Percentiles rank a stretch among this genome's conserved stretches.
Evolutionary conservation across 2,329 filamentous ascomycete genomes (phyloP).

Genomic region (Ramichloridium luteum): DNA sequence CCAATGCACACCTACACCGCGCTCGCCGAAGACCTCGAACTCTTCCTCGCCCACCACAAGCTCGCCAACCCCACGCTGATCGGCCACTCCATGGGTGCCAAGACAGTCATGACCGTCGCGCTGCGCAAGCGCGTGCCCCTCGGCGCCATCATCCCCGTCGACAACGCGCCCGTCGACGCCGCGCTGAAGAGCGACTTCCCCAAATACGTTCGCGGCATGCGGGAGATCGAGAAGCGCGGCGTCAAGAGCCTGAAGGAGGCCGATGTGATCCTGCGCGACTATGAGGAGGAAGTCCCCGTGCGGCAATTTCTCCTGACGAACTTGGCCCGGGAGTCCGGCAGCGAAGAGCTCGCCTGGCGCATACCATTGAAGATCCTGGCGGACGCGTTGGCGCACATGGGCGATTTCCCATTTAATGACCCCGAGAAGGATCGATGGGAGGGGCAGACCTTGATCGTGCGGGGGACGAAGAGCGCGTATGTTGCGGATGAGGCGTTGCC

Average conservation of each 20-base stretch:
- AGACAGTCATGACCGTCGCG: constrained; percentile 79
- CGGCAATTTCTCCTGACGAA: constrained; percentile 90
- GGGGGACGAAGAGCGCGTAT: constrained; percentile 66
- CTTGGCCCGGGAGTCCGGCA: constrained; percentile 48
- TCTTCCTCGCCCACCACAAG: constrained; percentile 61
- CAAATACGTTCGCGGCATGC: constrained; percentile 75
- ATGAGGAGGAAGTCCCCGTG: constrained; percentile 62
- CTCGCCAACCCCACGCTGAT: constrained; percentile 66
- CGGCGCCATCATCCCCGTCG: constrained; percentile 58
- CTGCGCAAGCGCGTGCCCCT: constrained; percentile 57
- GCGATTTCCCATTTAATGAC: constrained; percentile 77
- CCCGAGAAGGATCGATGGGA: constrained; percentile 56
- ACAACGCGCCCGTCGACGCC: constrained; percentile 83
- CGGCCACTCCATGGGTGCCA: constrained; percentile 95
- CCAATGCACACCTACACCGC: constrained; percentile 63
- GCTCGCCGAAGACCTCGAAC: constrained; percentile 72
- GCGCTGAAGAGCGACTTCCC: constrained; percentile 62
- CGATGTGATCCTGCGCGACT: constrained; percentile 62
- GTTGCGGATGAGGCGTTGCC: constrained; percentile 69
- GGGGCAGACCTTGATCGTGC: constrained; percentile 68
- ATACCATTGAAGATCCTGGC: constrained; percentile 65
- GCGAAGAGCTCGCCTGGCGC: constrained; percentile 52
- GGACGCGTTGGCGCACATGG: constrained; percentile 58
- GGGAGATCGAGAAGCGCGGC: constrained; percentile 56
- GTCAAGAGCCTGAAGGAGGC: constrained; percentile 64